A percentile compares a stretch with the other conserved stretches of the same genome.
Conservation (phyloP, 768 basidiomycete species). For the Termitomyces sp. region DNA sequence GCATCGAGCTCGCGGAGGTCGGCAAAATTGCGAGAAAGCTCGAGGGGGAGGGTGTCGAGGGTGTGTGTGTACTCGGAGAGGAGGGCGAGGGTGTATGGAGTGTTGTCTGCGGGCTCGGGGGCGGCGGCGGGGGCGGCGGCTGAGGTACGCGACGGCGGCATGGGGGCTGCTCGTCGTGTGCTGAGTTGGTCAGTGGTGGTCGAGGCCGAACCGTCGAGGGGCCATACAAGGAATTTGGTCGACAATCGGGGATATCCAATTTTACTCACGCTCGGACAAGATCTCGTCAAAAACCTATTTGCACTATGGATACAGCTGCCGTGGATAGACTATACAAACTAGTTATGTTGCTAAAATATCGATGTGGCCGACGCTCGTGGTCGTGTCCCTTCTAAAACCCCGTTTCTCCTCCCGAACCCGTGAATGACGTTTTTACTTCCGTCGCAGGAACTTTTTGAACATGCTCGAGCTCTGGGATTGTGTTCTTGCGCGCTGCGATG, state of each 20-base stretch:
- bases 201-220: neutral
- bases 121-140: constrained; percentile 17
- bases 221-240: neutral
- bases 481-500: constrained; percentile 14
- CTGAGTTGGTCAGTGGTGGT: neutral
- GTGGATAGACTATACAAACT: constrained; percentile 13
- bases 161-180: constrained; percentile 10
- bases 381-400: neutral
- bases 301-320: constrained; percentile 9
- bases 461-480: constrained; percentile 19
- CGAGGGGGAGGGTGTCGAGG: constrained; percentile 88
- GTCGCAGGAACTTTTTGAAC: constrained; percentile 28
- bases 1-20: constrained; percentile 99
- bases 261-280: constrained; percentile 16
- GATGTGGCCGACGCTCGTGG: constrained; percentile 13
- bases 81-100: constrained; percentile 61
- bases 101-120: constrained; percentile 25
- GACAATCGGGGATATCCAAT: constrained; percentile 14
- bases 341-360: constrained; percentile 9
- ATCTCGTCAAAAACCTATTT: neutral
- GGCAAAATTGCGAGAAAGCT: constrained; percentile 90
- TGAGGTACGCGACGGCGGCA: constrained; percentile 31
- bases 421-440: constrained; percentile 20
- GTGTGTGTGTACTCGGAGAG: constrained; percentile 86
- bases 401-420: neutral